Percentiles rank a stretch among this genome's conserved stretches.
These are phyloP conservation scores for Fusarium transvaalense DNA, from an alignment of 2,329 filamentous ascomycete species.

Conservation along the genomic window DNA sequence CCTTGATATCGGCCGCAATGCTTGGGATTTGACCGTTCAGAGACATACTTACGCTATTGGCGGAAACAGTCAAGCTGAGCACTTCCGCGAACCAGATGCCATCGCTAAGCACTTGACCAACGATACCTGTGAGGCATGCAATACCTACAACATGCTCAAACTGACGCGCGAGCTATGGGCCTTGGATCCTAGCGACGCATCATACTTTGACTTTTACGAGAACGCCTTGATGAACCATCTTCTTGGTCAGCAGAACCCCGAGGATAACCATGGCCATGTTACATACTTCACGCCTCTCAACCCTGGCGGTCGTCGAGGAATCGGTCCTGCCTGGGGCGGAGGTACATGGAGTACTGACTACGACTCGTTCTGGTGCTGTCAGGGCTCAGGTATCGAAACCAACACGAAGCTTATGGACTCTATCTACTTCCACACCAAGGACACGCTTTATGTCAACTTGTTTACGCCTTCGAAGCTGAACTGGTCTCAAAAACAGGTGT, in stretches of 20 bases:
- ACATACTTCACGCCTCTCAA: constrained; percentile 66
- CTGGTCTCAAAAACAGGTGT: constrained; percentile 58
- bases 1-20: constrained; percentile 62
- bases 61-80: constrained; percentile 66
- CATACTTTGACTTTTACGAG: constrained; percentile 68
- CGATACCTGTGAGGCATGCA: constrained; percentile 66
- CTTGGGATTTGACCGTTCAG: constrained; percentile 61
- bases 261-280: constrained; percentile 60
- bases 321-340: constrained; percentile 66
- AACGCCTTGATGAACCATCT: constrained; percentile 63
- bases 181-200: constrained; percentile 54
- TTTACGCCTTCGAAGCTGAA: constrained; percentile 61
- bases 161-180: constrained; percentile 65
- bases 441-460: constrained; percentile 62
- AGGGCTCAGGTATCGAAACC: constrained; percentile 64
- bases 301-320: constrained; percentile 60
- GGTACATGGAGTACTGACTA: constrained; percentile 68
- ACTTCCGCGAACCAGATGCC: constrained; percentile 61
- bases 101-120: constrained; percentile 59
- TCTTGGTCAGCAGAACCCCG: constrained; percentile 62
- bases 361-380: constrained; percentile 66
- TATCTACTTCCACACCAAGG: constrained; percentile 61
- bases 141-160: constrained; percentile 70
- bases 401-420: constrained; percentile 68
- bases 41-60: constrained; percentile 66